Conservation (phyloP, 2,329 filamentous ascomycete species). For the Helminthosporium solani region DNA sequence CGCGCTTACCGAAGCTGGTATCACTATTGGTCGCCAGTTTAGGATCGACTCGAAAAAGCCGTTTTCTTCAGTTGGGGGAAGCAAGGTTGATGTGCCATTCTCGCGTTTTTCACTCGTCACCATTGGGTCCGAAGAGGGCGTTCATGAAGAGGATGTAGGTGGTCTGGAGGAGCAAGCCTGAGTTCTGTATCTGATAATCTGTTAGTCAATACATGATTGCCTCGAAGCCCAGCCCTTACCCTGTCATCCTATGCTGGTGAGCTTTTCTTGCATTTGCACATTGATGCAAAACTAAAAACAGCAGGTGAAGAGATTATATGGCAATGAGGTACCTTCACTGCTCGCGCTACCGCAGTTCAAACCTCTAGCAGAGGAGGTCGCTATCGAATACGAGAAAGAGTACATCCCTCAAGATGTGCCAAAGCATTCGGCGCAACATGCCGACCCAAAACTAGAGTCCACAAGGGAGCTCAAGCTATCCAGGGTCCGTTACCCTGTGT, state of each 20-base stretch:
- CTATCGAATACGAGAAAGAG: neutral
- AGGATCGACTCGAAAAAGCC: neutral
- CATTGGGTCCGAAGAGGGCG: neutral
- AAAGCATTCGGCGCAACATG: neutral
- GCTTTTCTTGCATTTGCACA: neutral
- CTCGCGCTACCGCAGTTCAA: neutral
- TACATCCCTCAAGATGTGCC: neutral
- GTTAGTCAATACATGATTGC: slow-evolving; percentile 4
- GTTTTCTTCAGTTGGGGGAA: slow-evolving; percentile 21
- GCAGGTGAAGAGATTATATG: slow-evolving; percentile 1
- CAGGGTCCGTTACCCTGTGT: neutral
- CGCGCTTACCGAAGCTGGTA: slow-evolving; percentile 60
- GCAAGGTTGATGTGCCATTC: slow-evolving; percentile 54
- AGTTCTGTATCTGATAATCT: slow-evolving; percentile 7
- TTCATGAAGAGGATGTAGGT: slow-evolving; percentile 9
- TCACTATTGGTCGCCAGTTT: slow-evolving; percentile 24
- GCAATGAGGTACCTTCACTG: neutral
- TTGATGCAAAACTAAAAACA: neutral
- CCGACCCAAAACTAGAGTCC: neutral
- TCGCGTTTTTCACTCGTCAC: slow-evolving; percentile 34
- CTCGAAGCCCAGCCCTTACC: slow-evolving; percentile 1
- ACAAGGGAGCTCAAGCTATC: neutral
- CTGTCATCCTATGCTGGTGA: slow-evolving; percentile 3
- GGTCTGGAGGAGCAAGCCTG: slow-evolving; percentile 1
- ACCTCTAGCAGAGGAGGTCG: neutral